Base-by-base conservation (phyloP, 495 filamentous ascomycete genomes). In the Neurospora sp. region DNA sequence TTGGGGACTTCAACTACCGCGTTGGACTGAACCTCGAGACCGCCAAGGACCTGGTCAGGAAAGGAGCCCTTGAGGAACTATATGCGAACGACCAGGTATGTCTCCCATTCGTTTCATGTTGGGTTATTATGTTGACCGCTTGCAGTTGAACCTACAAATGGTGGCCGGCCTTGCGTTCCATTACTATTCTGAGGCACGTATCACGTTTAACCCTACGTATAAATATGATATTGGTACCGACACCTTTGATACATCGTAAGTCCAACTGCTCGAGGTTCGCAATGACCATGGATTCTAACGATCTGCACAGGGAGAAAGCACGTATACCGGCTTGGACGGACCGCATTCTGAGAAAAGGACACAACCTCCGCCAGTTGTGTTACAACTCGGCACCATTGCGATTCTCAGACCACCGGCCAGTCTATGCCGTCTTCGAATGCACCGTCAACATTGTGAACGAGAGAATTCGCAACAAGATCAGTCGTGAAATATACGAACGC, bases 241-340 rank as follows among this genome's bases (percentile, higher is more conserved):
- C 79, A 86, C 85, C 42, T 99, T 97, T 79, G 96, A 99, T 82
- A 95, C 90, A 14, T 98, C 94, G 91, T 94, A 84, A 85, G 90
- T 83, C 11, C 5, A 31, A 73, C 69, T 68, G 39, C 3, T 16
- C 11, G n/a, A 35, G 4, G 10, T 39, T 14, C 41, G 38, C 38
- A 22, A 2, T 3, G 18, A 16, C n/a, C 5, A 18, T 12, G 8
- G 37, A 5, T 39, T 2, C 70, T 77, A 53, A 77, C 72, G 76
- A 11, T 11, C 1, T 39, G 35, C 39, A 11, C 71, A 94, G 92
- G 22, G 96, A 99, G 75, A 99, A 98, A 83, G 87, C 88, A 39
- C 90, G 96, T 39, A 98, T 98, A 73, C 96, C 96, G 37, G 96
- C 96, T 4, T 99, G 96, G 96, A 97, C 94, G 77, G 96, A 99